Conservation (phyloP, 1,139 yeast species). For the Geotrichum candidum region DNA sequence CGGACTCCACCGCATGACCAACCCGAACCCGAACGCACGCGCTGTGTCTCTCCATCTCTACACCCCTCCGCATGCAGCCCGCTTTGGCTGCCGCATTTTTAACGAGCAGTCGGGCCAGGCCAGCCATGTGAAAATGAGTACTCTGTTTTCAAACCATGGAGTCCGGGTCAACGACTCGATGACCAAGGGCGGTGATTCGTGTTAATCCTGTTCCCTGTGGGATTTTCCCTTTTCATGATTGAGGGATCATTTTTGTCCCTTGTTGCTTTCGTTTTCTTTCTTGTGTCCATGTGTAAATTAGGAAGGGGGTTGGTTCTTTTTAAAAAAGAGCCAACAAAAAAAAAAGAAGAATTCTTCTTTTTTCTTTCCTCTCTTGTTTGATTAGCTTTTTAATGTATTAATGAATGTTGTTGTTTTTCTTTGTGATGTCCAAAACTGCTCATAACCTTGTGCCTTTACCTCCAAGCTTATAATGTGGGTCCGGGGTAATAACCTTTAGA, state of each 20-base stretch:
- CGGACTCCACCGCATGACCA: conserved; percentile 62
- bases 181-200: not conserved
- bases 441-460: too few species aligned
- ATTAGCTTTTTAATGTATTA: too few species aligned
- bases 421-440: too few species aligned
- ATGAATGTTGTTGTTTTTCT: too few species aligned
- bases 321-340: too few species aligned
- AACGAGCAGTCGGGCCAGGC: conserved; percentile 49
- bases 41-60: conserved; percentile 69
- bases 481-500: too few species aligned
- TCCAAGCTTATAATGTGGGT: too few species aligned
- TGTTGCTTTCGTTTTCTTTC: not conserved
- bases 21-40: conserved; percentile 42
- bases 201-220: not conserved
- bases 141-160: conserved; percentile 61
- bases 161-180: conserved; percentile 10
- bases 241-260: not conserved
- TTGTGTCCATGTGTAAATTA: not conserved
- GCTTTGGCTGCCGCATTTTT: conserved; percentile 58
- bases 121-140: conserved; percentile 56
- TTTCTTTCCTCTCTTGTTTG: too few species aligned
- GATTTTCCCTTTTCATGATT: too few species aligned
- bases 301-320: too few species aligned
- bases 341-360: too few species aligned
- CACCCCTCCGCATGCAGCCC: conserved; percentile 72